Percentiles rank a stretch among this genome's conserved stretches.
Conservation (phyloP, 2,329 filamentous ascomycete species). For the Botrytis deweyae region DNA sequence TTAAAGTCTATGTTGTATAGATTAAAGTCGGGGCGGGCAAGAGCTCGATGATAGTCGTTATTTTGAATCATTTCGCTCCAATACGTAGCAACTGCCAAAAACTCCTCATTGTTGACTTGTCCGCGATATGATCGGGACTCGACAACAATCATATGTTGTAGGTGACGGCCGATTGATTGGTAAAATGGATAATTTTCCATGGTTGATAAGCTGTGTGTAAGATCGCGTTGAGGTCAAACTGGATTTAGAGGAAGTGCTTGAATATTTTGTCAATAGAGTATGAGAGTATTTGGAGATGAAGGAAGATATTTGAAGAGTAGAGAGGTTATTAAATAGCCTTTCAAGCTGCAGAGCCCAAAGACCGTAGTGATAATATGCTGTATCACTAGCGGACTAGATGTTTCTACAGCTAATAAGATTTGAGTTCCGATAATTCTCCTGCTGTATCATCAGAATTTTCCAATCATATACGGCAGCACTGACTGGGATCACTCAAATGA, state of each 20-base stretch:
- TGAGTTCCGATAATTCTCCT: background rate
- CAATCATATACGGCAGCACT: fast-evolving
- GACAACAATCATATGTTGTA: background rate
- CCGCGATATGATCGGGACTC: background rate
- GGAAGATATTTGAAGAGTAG: too few relatives aligned
- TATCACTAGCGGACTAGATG: background rate
- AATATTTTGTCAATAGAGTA: background rate
- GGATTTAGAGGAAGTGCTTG: background rate
- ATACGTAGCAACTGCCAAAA: background rate
- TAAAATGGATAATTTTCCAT: background rate
- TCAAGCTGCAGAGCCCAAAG: background rate
- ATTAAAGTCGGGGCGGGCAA: background rate
- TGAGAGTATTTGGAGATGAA: background rate
- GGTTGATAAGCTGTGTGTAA: background rate
- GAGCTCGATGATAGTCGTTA: background rate
- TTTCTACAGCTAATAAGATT: background rate
- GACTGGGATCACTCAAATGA: background rate
- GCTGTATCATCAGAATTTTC: fast-evolving
- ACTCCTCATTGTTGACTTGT: background rate
- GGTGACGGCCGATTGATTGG: background rate
- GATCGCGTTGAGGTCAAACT: background rate
- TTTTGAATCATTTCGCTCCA: background rate
- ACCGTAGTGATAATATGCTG: background rate
- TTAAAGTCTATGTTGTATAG: background rate
- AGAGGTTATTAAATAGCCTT: background rate